phyloP scores from a whole-genome alignment of 2,329 filamentous ascomycete species.

The Colletotrichum lini region DNA sequence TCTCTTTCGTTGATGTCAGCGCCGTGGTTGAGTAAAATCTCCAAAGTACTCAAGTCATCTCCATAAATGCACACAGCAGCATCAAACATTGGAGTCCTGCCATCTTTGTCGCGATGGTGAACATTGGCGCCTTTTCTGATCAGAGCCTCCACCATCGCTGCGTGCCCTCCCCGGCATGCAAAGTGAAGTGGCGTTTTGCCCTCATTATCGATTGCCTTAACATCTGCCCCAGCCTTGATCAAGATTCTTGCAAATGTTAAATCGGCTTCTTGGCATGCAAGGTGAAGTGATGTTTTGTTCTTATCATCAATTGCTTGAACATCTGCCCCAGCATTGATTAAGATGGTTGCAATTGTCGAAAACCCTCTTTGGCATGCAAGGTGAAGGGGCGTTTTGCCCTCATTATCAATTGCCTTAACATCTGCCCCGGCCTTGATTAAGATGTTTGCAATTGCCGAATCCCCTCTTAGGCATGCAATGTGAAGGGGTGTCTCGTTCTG shows the following conservation, averaged over 20 bases:
- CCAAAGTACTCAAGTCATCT: not conserved
- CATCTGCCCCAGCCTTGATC: not conserved
- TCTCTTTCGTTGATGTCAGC: not conserved
- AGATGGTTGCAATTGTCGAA: not conserved
- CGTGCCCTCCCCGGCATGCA: not conserved
- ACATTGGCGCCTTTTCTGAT: not conserved
- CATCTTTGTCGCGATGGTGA: not conserved
- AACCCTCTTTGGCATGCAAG: not conserved
- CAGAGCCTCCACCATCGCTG: no score
- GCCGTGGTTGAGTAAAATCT: not conserved
- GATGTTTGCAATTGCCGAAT: not conserved
- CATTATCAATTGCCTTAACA: not conserved
- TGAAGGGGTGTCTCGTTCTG: not conserved
- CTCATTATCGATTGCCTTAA: not conserved
- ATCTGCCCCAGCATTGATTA: not conserved
- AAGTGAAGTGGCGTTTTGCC: not conserved
- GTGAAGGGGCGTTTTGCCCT: not conserved
- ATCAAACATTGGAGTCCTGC: not conserved
- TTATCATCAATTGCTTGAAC: not conserved
- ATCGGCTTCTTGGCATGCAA: not conserved
- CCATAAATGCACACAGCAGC: accelerated
- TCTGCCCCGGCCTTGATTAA: not conserved
- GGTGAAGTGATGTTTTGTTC: not conserved
- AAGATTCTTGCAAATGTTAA: not conserved
- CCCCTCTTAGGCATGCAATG: accelerated